These are phyloP conservation scores for Apiosordaria backusii DNA, from an alignment of 495 filamentous ascomycete species.

Conservation along the genomic window DNA sequence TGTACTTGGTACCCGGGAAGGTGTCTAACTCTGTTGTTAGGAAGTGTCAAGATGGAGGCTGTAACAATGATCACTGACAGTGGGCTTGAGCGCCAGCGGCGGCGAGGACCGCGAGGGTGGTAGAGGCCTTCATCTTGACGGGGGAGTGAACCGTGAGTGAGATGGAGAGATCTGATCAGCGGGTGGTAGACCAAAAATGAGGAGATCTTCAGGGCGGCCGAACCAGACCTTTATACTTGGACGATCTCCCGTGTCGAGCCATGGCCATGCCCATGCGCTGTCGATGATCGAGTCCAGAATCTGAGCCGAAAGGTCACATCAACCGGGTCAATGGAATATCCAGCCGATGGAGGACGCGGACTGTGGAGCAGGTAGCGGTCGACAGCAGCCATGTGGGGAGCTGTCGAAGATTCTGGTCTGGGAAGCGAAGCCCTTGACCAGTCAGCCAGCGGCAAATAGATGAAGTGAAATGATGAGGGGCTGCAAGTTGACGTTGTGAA, in stretches of 20 bases:
- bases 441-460: slow-evolving; percentile 6
- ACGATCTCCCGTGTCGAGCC: slow-evolving; percentile 8
- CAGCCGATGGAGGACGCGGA: neutral
- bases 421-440: slow-evolving; percentile 3
- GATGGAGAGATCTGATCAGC: neutral
- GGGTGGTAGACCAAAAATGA: neutral
- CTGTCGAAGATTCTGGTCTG: neutral
- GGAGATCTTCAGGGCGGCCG: neutral
- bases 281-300: neutral
- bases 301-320: neutral
- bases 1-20: slow-evolving; percentile 25
- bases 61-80: slow-evolving; percentile 31
- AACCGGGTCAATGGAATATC: slow-evolving; percentile 9
- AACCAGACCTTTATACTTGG: slow-evolving; percentile 10
- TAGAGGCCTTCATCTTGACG: slow-evolving; percentile 35
- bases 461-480: slow-evolving; percentile 3
- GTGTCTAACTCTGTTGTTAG: slow-evolving; percentile 23
- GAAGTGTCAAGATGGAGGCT: neutral
- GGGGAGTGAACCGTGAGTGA: neutral
- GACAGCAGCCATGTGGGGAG: neutral
- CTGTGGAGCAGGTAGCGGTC: neutral
- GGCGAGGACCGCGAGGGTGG: slow-evolving; percentile 32
- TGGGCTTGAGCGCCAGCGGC: slow-evolving; percentile 37
- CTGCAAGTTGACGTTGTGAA: neutral
- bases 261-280: neutral